Base-by-base conservation (phyloP, 495 filamentous ascomycete species). In the Xylaria longipes region DNA sequence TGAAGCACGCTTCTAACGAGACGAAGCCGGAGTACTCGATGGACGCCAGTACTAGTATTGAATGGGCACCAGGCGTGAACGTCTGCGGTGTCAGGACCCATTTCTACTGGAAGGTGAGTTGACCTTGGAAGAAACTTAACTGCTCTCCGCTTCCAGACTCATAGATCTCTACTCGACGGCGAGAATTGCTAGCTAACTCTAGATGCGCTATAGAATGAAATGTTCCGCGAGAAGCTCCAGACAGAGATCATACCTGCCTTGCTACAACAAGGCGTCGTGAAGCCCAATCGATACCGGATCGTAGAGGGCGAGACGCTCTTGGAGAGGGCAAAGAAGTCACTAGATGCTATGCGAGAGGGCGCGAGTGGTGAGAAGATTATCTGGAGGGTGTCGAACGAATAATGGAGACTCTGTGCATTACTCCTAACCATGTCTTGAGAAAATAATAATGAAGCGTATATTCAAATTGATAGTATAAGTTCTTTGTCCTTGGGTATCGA, bases 281-380 rank as follows among this genome's bases (percentile, higher is more conserved):
- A 80, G 65, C 86, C 87, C 14, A 88, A 88, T 75, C 80, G 75
- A 68, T 77, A 80, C 64, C 79, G 79, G 35, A 69, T 88, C 14
- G 76, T 87, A 8, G 85, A 88, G 63, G 86, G 86, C 2, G 65
- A 75, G 31, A 84, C 82, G 1, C 31, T 87, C 76, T 71, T 88
- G 1, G 86, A 88, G 73, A 77, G 86, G 27, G 87, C 84, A 20
- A 79, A 84, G 65, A 82, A 79, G 15, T 84, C 83, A 8, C 75
- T 87, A 45, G 73, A 79, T 68, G 41, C 81, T 25, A 78, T 87
- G 29, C 75, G 84, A 35, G 70, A 79, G 57, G 85, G 80, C 22
- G 79, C 81, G 22, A 85, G 82, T 68, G 85, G 84, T 20, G 84
- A 87, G 80, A 84, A 83, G 75, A 73, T 86, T 25, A 82, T 87